Conservation (phyloP, 2,329 filamentous ascomycete species). For the Colletotrichum sidae region DNA sequence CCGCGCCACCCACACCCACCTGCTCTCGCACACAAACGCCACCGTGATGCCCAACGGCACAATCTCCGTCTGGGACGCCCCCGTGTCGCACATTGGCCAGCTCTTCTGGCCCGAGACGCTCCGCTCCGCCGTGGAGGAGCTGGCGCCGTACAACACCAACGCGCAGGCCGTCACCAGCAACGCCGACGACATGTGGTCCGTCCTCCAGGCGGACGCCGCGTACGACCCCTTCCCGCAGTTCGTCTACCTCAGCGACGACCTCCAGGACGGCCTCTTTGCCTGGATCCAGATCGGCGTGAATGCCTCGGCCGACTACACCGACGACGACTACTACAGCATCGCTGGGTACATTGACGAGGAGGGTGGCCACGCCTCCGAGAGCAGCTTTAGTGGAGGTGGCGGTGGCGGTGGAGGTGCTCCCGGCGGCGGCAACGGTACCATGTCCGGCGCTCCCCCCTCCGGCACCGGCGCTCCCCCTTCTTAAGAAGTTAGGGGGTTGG, state of each 20-base stretch:
- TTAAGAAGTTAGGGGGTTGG: not conserved
- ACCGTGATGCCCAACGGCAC: conserved; percentile 48
- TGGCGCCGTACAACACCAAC: conserved; percentile 60
- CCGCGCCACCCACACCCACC: conserved; percentile 61
- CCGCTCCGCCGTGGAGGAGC: conserved; percentile 60
- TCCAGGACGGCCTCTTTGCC: conserved; percentile 63
- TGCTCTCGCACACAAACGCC: conserved; percentile 52
- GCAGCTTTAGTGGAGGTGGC: conserved; percentile 12
- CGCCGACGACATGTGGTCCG: conserved; percentile 55
- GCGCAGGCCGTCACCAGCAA: conserved; percentile 62
- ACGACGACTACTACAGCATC: conserved; percentile 33
- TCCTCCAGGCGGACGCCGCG: conserved; percentile 60
- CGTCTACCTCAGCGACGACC: conserved; percentile 63
- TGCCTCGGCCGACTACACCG: conserved; percentile 39
- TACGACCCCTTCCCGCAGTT: conserved; percentile 67
- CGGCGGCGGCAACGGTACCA: conserved; percentile 22
- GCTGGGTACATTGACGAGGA: conserved; percentile 29
- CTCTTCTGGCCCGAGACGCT: conserved; percentile 72
- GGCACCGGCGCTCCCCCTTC: conserved; percentile 19
- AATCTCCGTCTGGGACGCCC: conserved; percentile 45
- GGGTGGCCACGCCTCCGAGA: conserved; percentile 24
- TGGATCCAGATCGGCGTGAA: conserved; percentile 68
- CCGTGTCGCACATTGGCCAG: conserved; percentile 72
- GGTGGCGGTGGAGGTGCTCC: conserved; percentile 15
- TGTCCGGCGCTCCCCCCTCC: conserved; percentile 22